Evolutionary conservation across 1,284 basidiomycete species (phyloP).

Genomic region (Puccinia horiana): DNA sequence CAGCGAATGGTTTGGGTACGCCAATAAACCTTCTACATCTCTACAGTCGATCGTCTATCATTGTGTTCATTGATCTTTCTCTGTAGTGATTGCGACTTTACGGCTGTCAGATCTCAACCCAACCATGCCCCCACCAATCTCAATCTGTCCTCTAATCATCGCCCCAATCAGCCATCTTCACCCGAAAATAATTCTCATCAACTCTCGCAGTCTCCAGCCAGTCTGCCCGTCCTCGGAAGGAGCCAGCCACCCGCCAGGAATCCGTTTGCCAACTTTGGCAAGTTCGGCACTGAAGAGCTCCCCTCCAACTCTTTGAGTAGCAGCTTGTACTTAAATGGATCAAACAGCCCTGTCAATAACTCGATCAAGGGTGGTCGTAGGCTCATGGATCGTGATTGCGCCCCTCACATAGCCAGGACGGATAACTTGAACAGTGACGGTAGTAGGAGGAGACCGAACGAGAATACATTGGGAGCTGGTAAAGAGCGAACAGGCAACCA

Average conservation of each 20-base stretch:
- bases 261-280: slow-evolving; percentile 49
- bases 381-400: slow-evolving; percentile 34
- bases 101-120: neutral
- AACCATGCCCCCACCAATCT: slow-evolving; percentile 14
- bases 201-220: slow-evolving; percentile 27
- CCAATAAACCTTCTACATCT: neutral
- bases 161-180: slow-evolving; percentile 6
- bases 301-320: slow-evolving; percentile 12
- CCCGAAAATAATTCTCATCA: slow-evolving; percentile 8
- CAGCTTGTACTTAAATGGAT: neutral
- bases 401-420: slow-evolving; percentile 40
- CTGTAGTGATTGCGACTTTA: slow-evolving; percentile 41
- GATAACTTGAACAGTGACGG: slow-evolving; percentile 21
- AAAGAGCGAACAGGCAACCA: slow-evolving; percentile 28
- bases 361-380: slow-evolving; percentile 28
- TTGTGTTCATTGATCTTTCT: neutral
- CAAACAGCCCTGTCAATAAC: slow-evolving; percentile 18
- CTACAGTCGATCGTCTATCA: slow-evolving; percentile 15
- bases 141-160: slow-evolving; percentile 16
- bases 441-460: slow-evolving; percentile 8
- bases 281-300: slow-evolving; percentile 37
- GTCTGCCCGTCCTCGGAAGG: slow-evolving; percentile 33
- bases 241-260: slow-evolving; percentile 48
- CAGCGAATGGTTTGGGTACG: slow-evolving; percentile 48
- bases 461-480: slow-evolving; percentile 1